Evolutionary conservation across 75 land plant genomes (phyloP), one percentile per base, ranked within the genome.

Genomic region (Pseudotsuga menziesii): DNA sequence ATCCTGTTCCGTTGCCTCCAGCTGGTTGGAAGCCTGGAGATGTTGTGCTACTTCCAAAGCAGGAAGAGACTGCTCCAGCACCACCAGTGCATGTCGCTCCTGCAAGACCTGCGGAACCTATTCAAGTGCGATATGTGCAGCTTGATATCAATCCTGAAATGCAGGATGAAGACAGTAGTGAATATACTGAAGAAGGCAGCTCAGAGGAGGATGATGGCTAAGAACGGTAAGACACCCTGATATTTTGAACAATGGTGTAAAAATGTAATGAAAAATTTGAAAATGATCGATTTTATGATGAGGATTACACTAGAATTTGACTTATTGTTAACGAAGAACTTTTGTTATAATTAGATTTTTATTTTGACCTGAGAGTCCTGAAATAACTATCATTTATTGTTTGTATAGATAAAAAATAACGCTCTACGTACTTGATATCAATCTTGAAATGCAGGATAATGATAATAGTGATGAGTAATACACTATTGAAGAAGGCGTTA

Each of bases 111-210:
- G 81, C 84, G 15, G 94, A 80, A 60, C 27, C 86, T 7, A 94
- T 90, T 36, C 94, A 91, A 62, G 94, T 94, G 79, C 79, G 81
- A 23, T 83, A 78, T 83, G 97, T 94, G 57, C 80, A 85, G 78
- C 89, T 94, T 77, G 98, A 95, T 82, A 90, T 95, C 58, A 87
- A 89, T 80, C 86, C 88, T 13, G 92, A 89, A n/a, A 82, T 80
- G 55, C 81, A 82, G 39, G 94, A 93, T 78, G 97, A 95, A 44
- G 85, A 91, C 60, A 89, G 90, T 54, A 90, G 93, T 82, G 98
- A 93, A 25, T 48, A 94, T 69, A 87, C 87, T 77, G 81, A 87
- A 14, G 90, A 74, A 17, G 89, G 82, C 7, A 90, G 94, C 82
- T 92, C 95, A 52, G 92, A 94, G 4, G 93, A 91, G 52, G 97